Evolutionary conservation across 1,284 basidiomycete genomes (phyloP), one percentile per base, ranked within the genome.

Genomic region (Butyriboletus regius): DNA sequence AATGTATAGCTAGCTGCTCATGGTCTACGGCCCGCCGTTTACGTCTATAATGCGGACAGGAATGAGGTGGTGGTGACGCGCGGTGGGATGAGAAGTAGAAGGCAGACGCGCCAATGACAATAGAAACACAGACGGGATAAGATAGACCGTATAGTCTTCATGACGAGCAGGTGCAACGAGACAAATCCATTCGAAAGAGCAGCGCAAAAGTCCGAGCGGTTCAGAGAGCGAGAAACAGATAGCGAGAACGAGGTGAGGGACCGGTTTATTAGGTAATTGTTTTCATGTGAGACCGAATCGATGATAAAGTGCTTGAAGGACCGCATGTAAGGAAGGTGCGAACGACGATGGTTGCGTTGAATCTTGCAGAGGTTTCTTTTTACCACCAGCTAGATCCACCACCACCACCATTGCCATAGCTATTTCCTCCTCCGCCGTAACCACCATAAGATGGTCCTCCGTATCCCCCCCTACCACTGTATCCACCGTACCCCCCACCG

Each of bases 161-260:
- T 72, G 71, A 73, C 70, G 73, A 77, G 73, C 77, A 77, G 73
- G 70, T 74, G 72, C 73, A 74, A 75, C 74, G 78, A 81, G 78
- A 82, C 79, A 75, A 76, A 75, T 75, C 73, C 69, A 60, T 59
- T 66, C 57, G 63, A 67, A 69, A 79, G 78, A 82, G 81, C 78
- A 82, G 79, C 79, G 77, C 77, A 78, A 53, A 58, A 60, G 67
- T 63, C 67, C 59, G 54, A 58, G 61, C 6, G 61, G 63, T 54
- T 61, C 40, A 57, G 59, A 63, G 38, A 66, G 57, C 53, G 63
- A 51, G 52, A 54, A 63, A 68, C 53, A 54, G 57, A 63, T 1
- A 67, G 54, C 55, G 58, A 59, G 46, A 57, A 54, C 39, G 48
- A 53, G 45, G 54, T 44, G 33, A 43, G 35, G 35, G 38, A 32